Conservation (phyloP, 345 rosid species). For the Erodium maritimum region DNA sequence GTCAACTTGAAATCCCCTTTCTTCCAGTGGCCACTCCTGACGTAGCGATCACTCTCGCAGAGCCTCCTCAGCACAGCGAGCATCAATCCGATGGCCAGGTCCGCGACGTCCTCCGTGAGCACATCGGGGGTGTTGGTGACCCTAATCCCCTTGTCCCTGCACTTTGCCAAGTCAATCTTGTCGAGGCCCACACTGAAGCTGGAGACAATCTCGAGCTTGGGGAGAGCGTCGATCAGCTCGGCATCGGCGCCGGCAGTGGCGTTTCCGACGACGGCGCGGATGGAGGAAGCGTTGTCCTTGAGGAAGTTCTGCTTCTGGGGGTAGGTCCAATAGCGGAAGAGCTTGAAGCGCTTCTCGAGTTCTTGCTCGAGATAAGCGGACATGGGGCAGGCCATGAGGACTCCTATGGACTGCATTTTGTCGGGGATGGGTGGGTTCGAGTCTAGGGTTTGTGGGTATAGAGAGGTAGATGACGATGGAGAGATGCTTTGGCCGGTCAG, state of each 20-base stretch:
- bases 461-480: background rate
- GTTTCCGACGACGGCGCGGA: slow-evolving; percentile 74
- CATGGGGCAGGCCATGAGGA: slow-evolving; percentile 64
- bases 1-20: slow-evolving; percentile 44
- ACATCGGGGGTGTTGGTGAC: slow-evolving; percentile 91
- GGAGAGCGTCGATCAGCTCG: slow-evolving; percentile 46
- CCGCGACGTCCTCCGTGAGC: slow-evolving; percentile 79
- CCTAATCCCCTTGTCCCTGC: slow-evolving; percentile 50
- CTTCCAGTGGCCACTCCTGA: slow-evolving; percentile 67
- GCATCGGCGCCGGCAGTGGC: slow-evolving; percentile 54
- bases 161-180: slow-evolving; percentile 67
- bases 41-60: slow-evolving; percentile 51
- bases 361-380: slow-evolving; percentile 45
- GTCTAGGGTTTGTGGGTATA: background rate
- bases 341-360: slow-evolving; percentile 60
- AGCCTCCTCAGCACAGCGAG: slow-evolving; percentile 61
- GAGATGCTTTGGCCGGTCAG: too few species aligned
- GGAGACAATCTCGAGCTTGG: slow-evolving; percentile 63
- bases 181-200: slow-evolving; percentile 76
- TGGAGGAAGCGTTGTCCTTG: slow-evolving; percentile 24
- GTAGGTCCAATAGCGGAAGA: slow-evolving; percentile 35
- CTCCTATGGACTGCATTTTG: slow-evolving; percentile 58
- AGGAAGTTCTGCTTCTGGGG: slow-evolving; percentile 36
- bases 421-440: background rate
- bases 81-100: slow-evolving; percentile 63